Evolutionary conservation across 2,329 filamentous ascomycete species (phyloP), one percentile per base, ranked within the genome.

Genomic region (Fusarium denticulatum): DNA sequence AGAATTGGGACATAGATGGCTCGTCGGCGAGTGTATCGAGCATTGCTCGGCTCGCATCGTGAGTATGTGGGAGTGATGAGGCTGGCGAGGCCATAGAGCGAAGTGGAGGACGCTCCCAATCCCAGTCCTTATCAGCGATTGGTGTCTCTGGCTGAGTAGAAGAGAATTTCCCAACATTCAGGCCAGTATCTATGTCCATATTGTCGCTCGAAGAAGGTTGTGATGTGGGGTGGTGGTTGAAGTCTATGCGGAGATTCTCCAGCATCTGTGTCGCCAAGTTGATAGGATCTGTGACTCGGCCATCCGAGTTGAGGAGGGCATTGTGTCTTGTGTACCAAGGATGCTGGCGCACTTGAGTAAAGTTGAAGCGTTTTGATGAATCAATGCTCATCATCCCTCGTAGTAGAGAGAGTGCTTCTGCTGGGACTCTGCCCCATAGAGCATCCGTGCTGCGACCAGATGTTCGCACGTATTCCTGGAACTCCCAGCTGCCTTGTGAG

Each of bases 221-320:
- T 5, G 86, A 87, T 18, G 89, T 85, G 4, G 92, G 90, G 67
- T 90, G 86, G 76, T 93, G 89, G 60, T 88, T 91, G 79, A 98
- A 95, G 82, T 98, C 94, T 80, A 99, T 97, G 72, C 90, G 93
- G 22, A 99, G 89, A 62, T 91, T 93, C 80, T 97, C 94, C 61
- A 99, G 91, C 94, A 99, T 97, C 79, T 94, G 91, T 0, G 96
- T 97, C n/a, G 96, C 96, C 52, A 99, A 87, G 61, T 91, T 90
- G 70, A 98, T 86, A 2, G 94, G 94, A 77, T 98, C 94, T 16
- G 89, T 89, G 39, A 95, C 88, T 72, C 88, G 90, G 75, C 96
- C 96, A 69, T 95, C 92, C 2, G 88, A 79, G 8, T 91, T 90
- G 56, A 98, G 87, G 77, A 95, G 92, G 37, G 87, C 88, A 81